phyloP scores from a whole-genome alignment of 768 basidiomycete species.

The Neoboletus subvelutipes region DNA sequence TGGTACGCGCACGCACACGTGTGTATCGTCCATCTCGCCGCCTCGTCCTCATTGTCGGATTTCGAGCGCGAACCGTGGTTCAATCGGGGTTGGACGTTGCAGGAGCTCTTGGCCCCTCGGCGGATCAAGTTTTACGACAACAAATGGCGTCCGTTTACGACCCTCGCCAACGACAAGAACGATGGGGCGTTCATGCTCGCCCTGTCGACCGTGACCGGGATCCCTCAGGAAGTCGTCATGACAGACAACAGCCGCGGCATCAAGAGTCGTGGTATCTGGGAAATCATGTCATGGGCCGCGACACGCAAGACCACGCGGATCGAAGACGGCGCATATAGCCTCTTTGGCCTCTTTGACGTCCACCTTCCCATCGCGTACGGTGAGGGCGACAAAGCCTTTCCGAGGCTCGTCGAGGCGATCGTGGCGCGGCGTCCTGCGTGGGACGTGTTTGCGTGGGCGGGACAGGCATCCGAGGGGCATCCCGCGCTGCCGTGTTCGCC shows the following conservation, averaged over 20 bases:
- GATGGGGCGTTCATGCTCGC: conserved; percentile 6
- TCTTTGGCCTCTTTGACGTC: conserved; percentile 29
- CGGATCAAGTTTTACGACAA: conserved; percentile 27
- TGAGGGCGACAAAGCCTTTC: conserved; percentile 32
- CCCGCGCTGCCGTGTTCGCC: conserved; percentile 22
- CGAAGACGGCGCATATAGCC: conserved; percentile 32
- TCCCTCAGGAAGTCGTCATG: conserved; percentile 15
- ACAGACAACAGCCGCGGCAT: conserved; percentile 22
- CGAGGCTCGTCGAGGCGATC: conserved; percentile 24
- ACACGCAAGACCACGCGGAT: conserved; percentile 26
- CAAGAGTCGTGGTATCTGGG: conserved; percentile 16
- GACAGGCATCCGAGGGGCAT: conserved; percentile 18
- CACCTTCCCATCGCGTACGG: conserved; percentile 28
- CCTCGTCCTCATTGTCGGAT: conserved; percentile 12
- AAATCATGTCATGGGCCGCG: conserved; percentile 34
- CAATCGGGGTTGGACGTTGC: conserved; percentile 23
- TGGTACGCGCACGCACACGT: conserved; percentile 33
- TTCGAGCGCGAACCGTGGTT: conserved; percentile 29
- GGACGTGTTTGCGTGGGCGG: conserved; percentile 30
- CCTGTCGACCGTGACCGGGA: conserved; percentile 18
- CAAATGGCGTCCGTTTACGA: conserved; percentile 22
- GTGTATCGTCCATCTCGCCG: conserved; percentile 28
- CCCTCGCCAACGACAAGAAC: conserved; percentile 16
- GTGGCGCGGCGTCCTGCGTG: conserved; percentile 8
- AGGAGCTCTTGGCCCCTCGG: conserved; percentile 29